Evolutionary conservation across 2,329 filamentous ascomycete species (phyloP).

Genomic region (Aspergillus udagawae): DNA sequence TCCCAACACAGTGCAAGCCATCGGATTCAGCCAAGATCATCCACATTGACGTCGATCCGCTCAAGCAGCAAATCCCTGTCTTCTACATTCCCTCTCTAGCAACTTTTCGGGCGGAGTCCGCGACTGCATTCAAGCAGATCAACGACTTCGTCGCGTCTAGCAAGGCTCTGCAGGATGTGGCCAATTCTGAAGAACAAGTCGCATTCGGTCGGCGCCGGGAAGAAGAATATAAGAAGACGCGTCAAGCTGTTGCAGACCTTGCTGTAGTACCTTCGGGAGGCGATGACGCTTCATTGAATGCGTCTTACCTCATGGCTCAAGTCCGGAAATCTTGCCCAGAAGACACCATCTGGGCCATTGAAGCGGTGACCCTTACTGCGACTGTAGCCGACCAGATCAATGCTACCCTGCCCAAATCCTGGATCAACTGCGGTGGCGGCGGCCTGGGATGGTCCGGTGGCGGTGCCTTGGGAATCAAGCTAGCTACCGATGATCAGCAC

Average conservation of each 20-base stretch:
- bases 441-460: slow-evolving; percentile 79
- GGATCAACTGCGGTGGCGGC: slow-evolving; percentile 78
- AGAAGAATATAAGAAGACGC: slow-evolving; percentile 54
- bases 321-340: slow-evolving; percentile 55
- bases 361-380: slow-evolving; percentile 69
- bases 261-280: slow-evolving; percentile 51
- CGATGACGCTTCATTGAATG: slow-evolving; percentile 59
- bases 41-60: slow-evolving; percentile 63
- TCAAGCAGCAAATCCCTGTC: slow-evolving; percentile 70
- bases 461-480: slow-evolving; percentile 69
- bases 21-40: slow-evolving; percentile 54
- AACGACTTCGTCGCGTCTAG: slow-evolving; percentile 55
- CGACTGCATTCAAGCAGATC: slow-evolving; percentile 65
- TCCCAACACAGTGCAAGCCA: slow-evolving; percentile 69
- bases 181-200: slow-evolving; percentile 39
- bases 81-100: slow-evolving; percentile 65
- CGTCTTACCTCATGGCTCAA: slow-evolving; percentile 54
- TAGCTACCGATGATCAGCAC: slow-evolving; percentile 56
- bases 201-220: slow-evolving; percentile 54
- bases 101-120: slow-evolving; percentile 64
- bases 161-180: slow-evolving; percentile 39
- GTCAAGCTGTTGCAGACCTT: slow-evolving; percentile 57
- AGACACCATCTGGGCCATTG: slow-evolving; percentile 71
- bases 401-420: slow-evolving; percentile 63
- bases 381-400: slow-evolving; percentile 69